Conservation (phyloP, 345 rosid species). For the Citrus glauca region DNA sequence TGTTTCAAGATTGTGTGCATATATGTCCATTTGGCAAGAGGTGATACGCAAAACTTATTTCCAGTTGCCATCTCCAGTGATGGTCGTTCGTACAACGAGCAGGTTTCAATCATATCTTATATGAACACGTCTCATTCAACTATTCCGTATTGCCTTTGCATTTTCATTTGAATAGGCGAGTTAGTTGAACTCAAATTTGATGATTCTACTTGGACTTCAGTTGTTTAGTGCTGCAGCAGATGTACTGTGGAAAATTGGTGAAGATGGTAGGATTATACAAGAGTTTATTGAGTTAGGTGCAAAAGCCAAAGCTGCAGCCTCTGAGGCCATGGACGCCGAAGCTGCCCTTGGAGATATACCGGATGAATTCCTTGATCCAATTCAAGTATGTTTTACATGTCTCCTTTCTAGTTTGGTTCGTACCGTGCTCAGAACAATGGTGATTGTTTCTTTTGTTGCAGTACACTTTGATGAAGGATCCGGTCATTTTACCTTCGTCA, state of each 20-base stretch:
- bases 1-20: slow-evolving; percentile 79
- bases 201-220: slow-evolving; percentile 34
- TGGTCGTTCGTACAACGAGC: slow-evolving; percentile 94
- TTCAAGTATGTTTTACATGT: slow-evolving; percentile 49
- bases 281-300: slow-evolving; percentile 78
- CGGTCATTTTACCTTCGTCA: slow-evolving; percentile 93
- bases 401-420: not conserved
- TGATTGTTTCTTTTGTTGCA: slow-evolving; percentile 23
- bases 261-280: slow-evolving; percentile 64
- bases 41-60: slow-evolving; percentile 74
- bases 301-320: slow-evolving; percentile 84
- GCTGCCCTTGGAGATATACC: slow-evolving; percentile 94
- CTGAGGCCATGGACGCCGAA: slow-evolving; percentile 96
- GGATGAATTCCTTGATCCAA: slow-evolving; percentile 98
- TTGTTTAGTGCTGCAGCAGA: slow-evolving; percentile 82
- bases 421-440: not conserved
- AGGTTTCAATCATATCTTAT: slow-evolving; percentile 39
- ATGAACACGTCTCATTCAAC: not conserved
- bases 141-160: not conserved
- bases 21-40: slow-evolving; percentile 86
- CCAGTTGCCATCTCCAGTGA: slow-evolving; percentile 92
- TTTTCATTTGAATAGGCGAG: not conserved
- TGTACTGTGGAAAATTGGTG: slow-evolving; percentile 78
- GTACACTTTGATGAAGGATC: slow-evolving; percentile 97
- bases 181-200: slow-evolving; percentile 18